A percentile compares a stretch with the other conserved stretches of the same genome.
Evolutionary conservation across 177 flowering plant genomes (phyloP).

Genomic region (Vitis hybrid): DNA sequence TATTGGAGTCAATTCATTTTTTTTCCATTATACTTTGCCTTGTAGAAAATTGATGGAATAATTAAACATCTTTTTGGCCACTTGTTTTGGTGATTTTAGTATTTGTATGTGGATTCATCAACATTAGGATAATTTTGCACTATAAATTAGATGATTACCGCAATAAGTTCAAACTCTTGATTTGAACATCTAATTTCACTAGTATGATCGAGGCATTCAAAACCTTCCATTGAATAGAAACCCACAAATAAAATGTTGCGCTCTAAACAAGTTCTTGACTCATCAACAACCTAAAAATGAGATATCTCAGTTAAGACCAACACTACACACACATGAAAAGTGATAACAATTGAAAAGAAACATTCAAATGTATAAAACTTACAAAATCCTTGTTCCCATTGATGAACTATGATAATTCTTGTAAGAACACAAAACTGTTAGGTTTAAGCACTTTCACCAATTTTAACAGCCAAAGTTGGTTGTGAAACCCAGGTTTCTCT

Average conservation of each 20-base stretch:
- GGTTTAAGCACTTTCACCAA: constrained; percentile 28
- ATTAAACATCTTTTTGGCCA: no score
- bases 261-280: constrained; percentile 22
- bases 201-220: constrained; percentile 24
- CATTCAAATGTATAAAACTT: not conserved
- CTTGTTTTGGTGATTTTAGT: no score
- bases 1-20: no score
- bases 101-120: no score
- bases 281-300: constrained; percentile 16
- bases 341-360: not conserved
- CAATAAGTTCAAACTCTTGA: constrained; percentile 25
- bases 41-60: no score
- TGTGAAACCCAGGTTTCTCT: constrained; percentile 27
- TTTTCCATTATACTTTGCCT: no score
- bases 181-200: constrained; percentile 20
- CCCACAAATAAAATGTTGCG: constrained; percentile 24
- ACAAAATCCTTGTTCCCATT: constrained; percentile 21
- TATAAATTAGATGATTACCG: constrained; percentile 12
- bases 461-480: constrained; percentile 23
- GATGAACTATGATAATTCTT: constrained; percentile 18
- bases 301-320: constrained; percentile 5
- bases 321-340: not conserved
- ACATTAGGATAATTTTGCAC: not conserved
- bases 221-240: constrained; percentile 13
- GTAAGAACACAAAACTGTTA: constrained; percentile 18